Percentiles rank a stretch among this genome's conserved stretches.
phyloP scores from a whole-genome alignment of 2,329 filamentous ascomycete genomes.

The Whalleya microplaca region DNA sequence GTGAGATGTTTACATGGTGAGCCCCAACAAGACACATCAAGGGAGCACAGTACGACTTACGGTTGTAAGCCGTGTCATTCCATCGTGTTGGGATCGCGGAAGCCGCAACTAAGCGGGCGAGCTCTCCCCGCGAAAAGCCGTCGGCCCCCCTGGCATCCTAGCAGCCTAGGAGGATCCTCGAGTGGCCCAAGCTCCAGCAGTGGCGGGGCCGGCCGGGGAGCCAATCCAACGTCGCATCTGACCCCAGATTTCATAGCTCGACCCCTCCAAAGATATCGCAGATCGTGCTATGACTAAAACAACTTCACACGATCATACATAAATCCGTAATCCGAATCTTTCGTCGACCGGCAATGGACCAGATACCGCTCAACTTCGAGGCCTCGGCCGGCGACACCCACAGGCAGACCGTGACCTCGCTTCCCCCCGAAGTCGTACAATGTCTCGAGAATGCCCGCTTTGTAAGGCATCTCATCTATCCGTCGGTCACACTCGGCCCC shows the following conservation, averaged over 20 bases:
- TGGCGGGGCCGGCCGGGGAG: not conserved
- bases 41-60: slow-evolving; percentile 5
- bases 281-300: not conserved
- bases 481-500: too few species aligned
- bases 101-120: slow-evolving; percentile 25
- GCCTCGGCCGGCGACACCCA: slow-evolving; percentile 74
- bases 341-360: slow-evolving; percentile 51
- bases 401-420: slow-evolving; percentile 67
- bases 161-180: not conserved
- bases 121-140: slow-evolving; percentile 23
- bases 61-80: slow-evolving; percentile 14
- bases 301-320: slow-evolving; percentile 18
- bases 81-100: slow-evolving; percentile 1
- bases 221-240: slow-evolving; percentile 14
- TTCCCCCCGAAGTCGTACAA: slow-evolving; percentile 84
- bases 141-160: too few species aligned
- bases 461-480: slow-evolving; percentile 55
- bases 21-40: slow-evolving; percentile 2
- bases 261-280: slow-evolving; percentile 24
- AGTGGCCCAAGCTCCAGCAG: not conserved
- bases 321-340: not conserved
- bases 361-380: slow-evolving; percentile 75
- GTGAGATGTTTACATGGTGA: slow-evolving; percentile 3
- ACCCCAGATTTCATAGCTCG: slow-evolving; percentile 7
- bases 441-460: slow-evolving; percentile 95